Base-by-base conservation (phyloP, 805 yeast genomes). In the Spathaspora passalidarum region DNA sequence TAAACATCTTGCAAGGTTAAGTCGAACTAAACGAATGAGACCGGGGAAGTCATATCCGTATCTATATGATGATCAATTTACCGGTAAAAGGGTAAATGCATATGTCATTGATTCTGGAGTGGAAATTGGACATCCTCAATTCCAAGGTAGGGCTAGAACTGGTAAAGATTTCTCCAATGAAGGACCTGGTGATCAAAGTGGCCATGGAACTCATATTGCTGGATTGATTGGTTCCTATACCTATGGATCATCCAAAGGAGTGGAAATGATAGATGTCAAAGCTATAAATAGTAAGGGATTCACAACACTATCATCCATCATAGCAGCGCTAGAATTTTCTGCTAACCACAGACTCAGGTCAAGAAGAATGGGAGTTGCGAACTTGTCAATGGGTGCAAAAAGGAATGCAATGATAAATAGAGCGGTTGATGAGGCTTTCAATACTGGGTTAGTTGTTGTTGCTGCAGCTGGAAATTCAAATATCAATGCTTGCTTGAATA, bases 401-500 rank as follows among this genome's bases (percentile, higher is more conserved):
- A 79, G 75, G 49, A 87, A 85, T 52, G 56, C 73, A 0, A 76
- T 88, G 2, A 70, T 90, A 47, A 86, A 90, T 56, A 73, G 76
- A 17, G 97, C 96, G 0, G 78, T 90, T 5, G 76, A 78, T 47
- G 90, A 88, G 2, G 95, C 96, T 0, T 75, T 73, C 7, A 76
- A 81, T 17, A 74, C 86, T 0, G 96, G 96, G 0, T 59, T 90
- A 32, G 74, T 84, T 0, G 67, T 86, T 14, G 86, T 84, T 17
- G 89, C 76, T 5, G 96, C 97, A 0, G 97, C 96, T 1, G 98
- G 98, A 1, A 91, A 91, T 62, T 75, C 84, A 25, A 81, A 83
- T 53, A 61, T 78, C 17, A 81, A 88, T 60, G 96, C 97, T 0
- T 91, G 97, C 56, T 61, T 72, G 45, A 78, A 82, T n/a, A 87